A percentile compares a stretch with the other conserved stretches of the same genome.
phyloP scores from a whole-genome alignment of 129 eudicot genomes.

The Chrysanthemum lavandulifolium region DNA sequence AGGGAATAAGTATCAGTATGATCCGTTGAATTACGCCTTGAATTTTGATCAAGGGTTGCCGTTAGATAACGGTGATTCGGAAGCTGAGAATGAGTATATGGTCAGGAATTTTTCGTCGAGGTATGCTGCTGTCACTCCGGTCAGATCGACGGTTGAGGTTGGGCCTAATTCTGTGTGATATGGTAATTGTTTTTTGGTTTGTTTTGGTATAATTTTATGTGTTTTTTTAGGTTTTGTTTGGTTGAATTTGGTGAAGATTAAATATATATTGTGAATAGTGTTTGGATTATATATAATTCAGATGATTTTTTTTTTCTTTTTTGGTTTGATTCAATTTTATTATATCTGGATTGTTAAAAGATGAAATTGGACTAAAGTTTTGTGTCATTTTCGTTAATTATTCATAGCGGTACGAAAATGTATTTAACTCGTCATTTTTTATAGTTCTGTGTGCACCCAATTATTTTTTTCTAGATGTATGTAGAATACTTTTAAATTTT shows the following conservation, averaged over 20 bases:
- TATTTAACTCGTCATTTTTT: too few species aligned
- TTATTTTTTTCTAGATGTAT: too few species aligned
- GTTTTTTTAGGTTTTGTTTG: constrained; percentile 15
- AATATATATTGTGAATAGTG: too few species aligned
- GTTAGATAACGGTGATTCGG: constrained; percentile 13
- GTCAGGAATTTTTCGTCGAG: constrained; percentile 25
- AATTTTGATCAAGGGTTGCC: constrained; percentile 24
- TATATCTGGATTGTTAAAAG: neutral
- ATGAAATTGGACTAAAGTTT: neutral
- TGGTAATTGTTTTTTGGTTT: neutral
- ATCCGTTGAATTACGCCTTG: constrained; percentile 18
- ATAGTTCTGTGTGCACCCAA: too few species aligned
- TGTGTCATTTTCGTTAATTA: neutral
- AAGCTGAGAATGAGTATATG: constrained; percentile 20
- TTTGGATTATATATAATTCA: too few species aligned
- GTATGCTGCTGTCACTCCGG: neutral
- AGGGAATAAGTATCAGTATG: constrained; percentile 13
- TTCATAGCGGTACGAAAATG: too few species aligned
- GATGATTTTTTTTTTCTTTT: too few species aligned
- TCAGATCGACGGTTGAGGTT: too few species aligned
- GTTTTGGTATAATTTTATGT: constrained; percentile 12
- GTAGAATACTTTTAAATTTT: too few species aligned
- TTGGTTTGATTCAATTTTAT: too few species aligned
- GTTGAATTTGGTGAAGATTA: neutral
- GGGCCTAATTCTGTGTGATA: too few species aligned